These are phyloP conservation scores for Bretschneidera sinensis DNA, from an alignment of 345 rosid genomes.

Conservation along the genomic window DNA sequence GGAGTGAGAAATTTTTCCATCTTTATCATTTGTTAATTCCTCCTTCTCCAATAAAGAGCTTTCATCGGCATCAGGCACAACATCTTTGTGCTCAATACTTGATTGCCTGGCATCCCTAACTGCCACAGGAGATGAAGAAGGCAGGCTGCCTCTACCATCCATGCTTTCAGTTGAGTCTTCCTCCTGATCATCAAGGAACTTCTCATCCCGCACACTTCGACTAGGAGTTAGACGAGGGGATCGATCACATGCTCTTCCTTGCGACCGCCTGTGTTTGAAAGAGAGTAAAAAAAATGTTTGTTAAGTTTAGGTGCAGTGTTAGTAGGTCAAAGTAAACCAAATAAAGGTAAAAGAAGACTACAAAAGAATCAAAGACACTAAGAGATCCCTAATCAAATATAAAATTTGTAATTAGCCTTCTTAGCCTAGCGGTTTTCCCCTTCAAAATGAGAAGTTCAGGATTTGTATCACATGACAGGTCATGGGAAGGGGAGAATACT, in stretches of 20 bases:
- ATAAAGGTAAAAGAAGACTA: too few relatives aligned
- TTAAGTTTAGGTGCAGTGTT: not conserved
- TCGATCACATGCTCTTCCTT: constrained; percentile 28
- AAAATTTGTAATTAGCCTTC: not conserved
- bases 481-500: too few relatives aligned
- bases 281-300: not conserved
- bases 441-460: too few relatives aligned
- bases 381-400: not conserved
- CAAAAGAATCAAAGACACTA: not conserved
- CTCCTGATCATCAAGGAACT: constrained; percentile 33
- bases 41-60: constrained; percentile 50
- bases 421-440: not conserved
- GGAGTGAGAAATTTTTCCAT: constrained; percentile 23
- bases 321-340: too few relatives aligned
- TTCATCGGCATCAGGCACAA: constrained; percentile 37
- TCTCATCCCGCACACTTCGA: constrained; percentile 37
- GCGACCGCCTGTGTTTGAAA: constrained; percentile 33
- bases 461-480: too few relatives aligned
- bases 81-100: constrained; percentile 59
- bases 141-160: constrained; percentile 41
- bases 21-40: constrained; percentile 31
- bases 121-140: constrained; percentile 36
- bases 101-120: constrained; percentile 41
- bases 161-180: constrained; percentile 61
- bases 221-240: constrained; percentile 47